Conservation (phyloP, 352 stramenopile genomes). For the Phytophthora rubi region DNA sequence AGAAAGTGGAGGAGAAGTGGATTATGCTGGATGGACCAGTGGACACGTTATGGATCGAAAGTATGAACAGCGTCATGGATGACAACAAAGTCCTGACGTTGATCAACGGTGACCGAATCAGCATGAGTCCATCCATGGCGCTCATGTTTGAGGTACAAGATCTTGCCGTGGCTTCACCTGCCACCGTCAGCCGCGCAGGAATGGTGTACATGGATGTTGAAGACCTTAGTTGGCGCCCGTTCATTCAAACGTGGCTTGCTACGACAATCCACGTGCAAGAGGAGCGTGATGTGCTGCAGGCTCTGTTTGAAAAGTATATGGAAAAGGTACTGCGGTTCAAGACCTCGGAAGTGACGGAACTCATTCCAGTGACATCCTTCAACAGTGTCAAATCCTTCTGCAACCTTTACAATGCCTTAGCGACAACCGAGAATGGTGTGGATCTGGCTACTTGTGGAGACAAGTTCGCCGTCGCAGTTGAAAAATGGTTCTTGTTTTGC, state of each 20-base stretch:
- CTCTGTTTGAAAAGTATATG: constrained; percentile 86
- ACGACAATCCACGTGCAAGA: constrained; percentile 69
- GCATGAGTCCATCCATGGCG: constrained; percentile 86
- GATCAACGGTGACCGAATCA: constrained; percentile 89
- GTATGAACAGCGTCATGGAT: constrained; percentile 92
- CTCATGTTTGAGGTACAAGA: constrained; percentile 96
- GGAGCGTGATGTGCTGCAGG: constrained; percentile 70
- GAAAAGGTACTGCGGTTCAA: constrained; percentile 81
- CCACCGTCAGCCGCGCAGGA: constrained; percentile 92
- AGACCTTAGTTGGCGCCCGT: constrained; percentile 81
- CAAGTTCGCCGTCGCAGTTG: constrained; percentile 69
- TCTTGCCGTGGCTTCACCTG: constrained; percentile 92
- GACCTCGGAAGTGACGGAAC: constrained; percentile 62
- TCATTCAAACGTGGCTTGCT: constrained; percentile 77
- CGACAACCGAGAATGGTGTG: constrained; percentile 72
- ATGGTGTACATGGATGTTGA: constrained; percentile 95
- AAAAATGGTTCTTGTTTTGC: constrained; percentile 89
- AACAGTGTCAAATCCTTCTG: constrained; percentile 87
- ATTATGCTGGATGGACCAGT: constrained; percentile 90
- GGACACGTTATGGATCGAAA: constrained; percentile 91
- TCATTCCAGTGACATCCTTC: constrained; percentile 82
- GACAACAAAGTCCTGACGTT: constrained; percentile 90
- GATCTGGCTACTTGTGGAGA: constrained; percentile 68
- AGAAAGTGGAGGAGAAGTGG: constrained; percentile 87
- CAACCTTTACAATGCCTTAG: constrained; percentile 85